These are phyloP conservation scores for Eimeria falciformis DNA, from an alignment of 169 alveolate species.

Conservation along the genomic window DNA sequence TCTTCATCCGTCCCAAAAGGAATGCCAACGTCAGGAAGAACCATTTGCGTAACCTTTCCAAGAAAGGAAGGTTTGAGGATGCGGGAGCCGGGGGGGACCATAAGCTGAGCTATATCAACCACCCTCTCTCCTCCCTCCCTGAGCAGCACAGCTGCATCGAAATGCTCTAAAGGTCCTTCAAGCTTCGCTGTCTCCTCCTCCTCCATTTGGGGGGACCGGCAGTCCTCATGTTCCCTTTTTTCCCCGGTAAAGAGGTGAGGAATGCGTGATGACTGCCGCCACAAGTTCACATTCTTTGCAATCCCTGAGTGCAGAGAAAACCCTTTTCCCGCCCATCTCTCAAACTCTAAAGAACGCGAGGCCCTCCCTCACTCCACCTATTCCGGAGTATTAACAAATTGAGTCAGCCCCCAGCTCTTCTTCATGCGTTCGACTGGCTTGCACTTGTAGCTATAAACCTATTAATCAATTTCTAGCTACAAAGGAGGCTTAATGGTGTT, in stretches of 20 bases:
- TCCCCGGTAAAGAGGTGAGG: background rate
- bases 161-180: background rate
- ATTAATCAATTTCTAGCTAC: too few species aligned
- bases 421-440: too few species aligned
- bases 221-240: background rate
- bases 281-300: background rate
- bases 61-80: background rate
- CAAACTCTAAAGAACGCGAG: too few species aligned
- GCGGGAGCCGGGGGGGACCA: background rate
- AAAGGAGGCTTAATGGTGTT: too few species aligned
- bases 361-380: too few species aligned
- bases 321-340: too few species aligned
- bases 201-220: background rate
- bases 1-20: background rate
- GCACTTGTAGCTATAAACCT: too few species aligned
- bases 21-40: background rate
- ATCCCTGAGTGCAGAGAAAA: background rate
- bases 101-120: background rate
- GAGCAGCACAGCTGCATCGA: background rate
- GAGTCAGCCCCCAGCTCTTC: too few species aligned
- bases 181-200: background rate
- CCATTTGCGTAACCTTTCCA: background rate
- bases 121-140: background rate
- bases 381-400: too few species aligned
- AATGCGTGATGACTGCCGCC: background rate